Evolutionary conservation across 805 yeast species (phyloP).

Genomic region (Lachancea kluyveri): DNA sequence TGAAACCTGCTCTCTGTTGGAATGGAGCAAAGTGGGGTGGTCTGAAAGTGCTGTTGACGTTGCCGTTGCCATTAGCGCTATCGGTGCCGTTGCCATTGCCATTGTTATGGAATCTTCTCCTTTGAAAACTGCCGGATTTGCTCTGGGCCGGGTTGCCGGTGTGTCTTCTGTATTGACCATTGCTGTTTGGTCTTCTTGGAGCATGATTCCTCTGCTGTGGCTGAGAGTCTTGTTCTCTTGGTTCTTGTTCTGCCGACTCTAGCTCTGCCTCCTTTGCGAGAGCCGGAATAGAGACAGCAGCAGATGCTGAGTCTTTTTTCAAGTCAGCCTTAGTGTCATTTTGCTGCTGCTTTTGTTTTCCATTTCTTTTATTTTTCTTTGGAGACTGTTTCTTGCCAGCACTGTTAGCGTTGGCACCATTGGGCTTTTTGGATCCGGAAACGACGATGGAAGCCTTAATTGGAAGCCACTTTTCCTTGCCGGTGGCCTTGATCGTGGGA

Average conservation of each 20-base stretch:
- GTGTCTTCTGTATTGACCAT: no score
- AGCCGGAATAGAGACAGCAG: background rate
- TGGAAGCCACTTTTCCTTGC: conserved; percentile 71
- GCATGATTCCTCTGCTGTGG: background rate
- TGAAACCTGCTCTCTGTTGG: conserved; percentile 4
- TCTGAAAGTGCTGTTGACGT: no score
- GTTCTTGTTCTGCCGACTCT: background rate
- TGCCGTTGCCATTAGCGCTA: no score
- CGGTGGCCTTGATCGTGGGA: conserved; percentile 23
- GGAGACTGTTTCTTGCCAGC: conserved; percentile 7
- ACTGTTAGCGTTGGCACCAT: conserved; percentile 6
- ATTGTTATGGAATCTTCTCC: conserved; percentile 20
- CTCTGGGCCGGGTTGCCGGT: conserved; percentile 1
- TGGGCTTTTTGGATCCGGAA: conserved; percentile 18
- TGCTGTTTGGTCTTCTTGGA: conserved; percentile 1
- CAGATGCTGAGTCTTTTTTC: conserved; percentile 1
- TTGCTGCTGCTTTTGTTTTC: conserved; percentile 8
- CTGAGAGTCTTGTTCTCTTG: background rate
- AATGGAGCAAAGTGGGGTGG: conserved; percentile 4
- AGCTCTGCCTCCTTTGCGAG: background rate
- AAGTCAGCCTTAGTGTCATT: conserved; percentile 1
- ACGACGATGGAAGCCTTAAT: conserved; percentile 50
- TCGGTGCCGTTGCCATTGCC: conserved; percentile 9
- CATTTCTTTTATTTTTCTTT: conserved; percentile 6
- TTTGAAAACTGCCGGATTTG: conserved; percentile 10